Percentiles rank a stretch among this genome's conserved stretches.
Evolutionary conservation across 2,329 filamentous ascomycete species (phyloP).

Genomic region (Fusarium devonianum): DNA sequence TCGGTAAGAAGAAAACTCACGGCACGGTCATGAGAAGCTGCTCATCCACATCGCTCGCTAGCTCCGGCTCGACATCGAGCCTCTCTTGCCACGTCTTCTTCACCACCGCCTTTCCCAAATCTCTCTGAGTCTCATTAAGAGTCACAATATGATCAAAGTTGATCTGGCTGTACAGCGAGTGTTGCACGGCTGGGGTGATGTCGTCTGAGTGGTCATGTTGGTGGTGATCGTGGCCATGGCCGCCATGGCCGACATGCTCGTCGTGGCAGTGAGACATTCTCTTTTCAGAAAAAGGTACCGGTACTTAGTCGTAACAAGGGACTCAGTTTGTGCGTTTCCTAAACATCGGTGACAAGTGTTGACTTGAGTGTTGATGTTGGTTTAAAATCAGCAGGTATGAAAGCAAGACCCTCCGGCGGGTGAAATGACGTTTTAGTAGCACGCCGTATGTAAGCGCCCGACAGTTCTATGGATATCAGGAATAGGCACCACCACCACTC

Average conservation of each 20-base stretch:
- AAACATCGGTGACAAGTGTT: neutral
- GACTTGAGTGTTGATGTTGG: slow-evolving; percentile 20
- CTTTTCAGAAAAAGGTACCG: neutral
- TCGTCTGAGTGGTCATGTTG: slow-evolving; percentile 91
- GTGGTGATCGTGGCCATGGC: slow-evolving; percentile 62
- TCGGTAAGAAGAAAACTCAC: slow-evolving; percentile 60
- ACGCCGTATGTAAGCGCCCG: slow-evolving; percentile 13
- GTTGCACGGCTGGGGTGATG: slow-evolving; percentile 88
- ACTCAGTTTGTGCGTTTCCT: neutral
- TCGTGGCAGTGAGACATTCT: slow-evolving; percentile 59
- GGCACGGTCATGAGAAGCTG: slow-evolving; percentile 93
- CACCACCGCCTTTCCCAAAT: slow-evolving; percentile 76
- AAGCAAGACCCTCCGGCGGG: slow-evolving; percentile 13
- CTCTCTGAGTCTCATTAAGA: slow-evolving; percentile 77
- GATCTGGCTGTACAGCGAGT: slow-evolving; percentile 90
- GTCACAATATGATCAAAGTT: slow-evolving; percentile 86
- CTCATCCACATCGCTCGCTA: slow-evolving; percentile 88
- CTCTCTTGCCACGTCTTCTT: slow-evolving; percentile 93
- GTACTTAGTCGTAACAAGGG: too few relatives aligned
- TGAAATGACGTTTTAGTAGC: slow-evolving; percentile 32
- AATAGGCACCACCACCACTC: slow-evolving; percentile 5
- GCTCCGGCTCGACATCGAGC: slow-evolving; percentile 72
- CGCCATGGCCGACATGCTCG: slow-evolving; percentile 59
- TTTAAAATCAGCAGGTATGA: slow-evolving; percentile 27
- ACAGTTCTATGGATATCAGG: slow-evolving; percentile 23